A percentile compares a stretch with the other conserved stretches of the same genome.
These are phyloP conservation scores for Isabelozyma rhagii DNA, from an alignment of 805 yeast species.

Conservation along the genomic window DNA sequence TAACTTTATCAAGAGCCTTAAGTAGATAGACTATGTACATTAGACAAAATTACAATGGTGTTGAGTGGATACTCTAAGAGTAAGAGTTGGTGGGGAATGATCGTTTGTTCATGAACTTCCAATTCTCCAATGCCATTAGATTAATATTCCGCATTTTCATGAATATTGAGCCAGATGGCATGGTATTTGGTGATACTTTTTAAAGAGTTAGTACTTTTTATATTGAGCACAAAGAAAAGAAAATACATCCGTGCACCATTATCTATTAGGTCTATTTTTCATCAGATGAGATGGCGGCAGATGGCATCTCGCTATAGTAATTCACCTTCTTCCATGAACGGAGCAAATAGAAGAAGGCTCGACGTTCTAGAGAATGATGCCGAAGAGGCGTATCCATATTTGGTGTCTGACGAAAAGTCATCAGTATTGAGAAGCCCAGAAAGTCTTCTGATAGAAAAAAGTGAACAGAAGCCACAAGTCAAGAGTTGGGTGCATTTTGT, in stretches of 20 bases:
- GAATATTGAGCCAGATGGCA: too few species aligned
- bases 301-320: background rate
- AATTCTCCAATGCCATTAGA: too few species aligned
- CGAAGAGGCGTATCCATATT: slow-evolving; percentile 53
- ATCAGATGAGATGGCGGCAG: background rate
- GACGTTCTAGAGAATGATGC: slow-evolving; percentile 48
- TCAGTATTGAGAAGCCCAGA: slow-evolving; percentile 46
- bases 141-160: too few species aligned
- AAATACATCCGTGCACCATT: background rate
- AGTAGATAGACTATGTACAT: slow-evolving; percentile 19
- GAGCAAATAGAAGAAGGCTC: background rate
- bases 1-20: slow-evolving; percentile 79
- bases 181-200: too few species aligned
- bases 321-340: background rate
- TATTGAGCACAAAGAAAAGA: too few species aligned
- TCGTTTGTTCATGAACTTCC: too few species aligned
- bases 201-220: too few species aligned
- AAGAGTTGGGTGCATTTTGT: slow-evolving; percentile 71
- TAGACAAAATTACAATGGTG: slow-evolving; percentile 1
- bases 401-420: slow-evolving; percentile 72
- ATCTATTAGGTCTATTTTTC: background rate
- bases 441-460: slow-evolving; percentile 13
- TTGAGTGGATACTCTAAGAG: background rate
- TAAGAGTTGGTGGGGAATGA: background rate
- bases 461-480: slow-evolving; percentile 11